A percentile compares a stretch with the other conserved stretches of the same genome.
phyloP scores from a whole-genome alignment of 164 flowering plant genomes.

The Brasenia schreberi region DNA sequence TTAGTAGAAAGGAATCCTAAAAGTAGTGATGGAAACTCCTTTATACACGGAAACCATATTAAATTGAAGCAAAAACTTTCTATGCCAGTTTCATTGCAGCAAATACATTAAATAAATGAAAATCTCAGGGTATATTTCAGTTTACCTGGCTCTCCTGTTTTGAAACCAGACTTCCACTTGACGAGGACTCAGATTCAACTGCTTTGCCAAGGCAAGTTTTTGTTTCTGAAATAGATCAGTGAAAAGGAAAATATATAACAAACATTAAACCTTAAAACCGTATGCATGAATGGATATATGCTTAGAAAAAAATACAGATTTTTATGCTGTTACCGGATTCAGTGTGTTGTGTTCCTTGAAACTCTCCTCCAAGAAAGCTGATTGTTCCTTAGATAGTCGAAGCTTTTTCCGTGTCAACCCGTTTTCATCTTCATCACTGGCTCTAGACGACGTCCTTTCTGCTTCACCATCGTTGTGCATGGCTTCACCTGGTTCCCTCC shows the following conservation, averaged over 20 bases:
- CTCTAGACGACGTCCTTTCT: conserved; percentile 42
- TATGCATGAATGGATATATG: too few relatives aligned
- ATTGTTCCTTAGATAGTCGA: conserved; percentile 71
- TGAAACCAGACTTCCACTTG: conserved; percentile 97
- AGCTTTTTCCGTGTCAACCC: conserved; percentile 64
- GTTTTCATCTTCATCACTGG: conserved; percentile 69
- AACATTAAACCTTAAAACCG: neutral
- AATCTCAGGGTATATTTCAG: neutral
- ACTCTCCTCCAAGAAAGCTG: conserved; percentile 91
- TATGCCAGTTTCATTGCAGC: neutral
- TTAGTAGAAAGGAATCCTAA: neutral
- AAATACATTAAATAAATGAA: neutral
- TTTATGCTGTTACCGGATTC: conserved; percentile 53
- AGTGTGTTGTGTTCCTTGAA: conserved; percentile 91
- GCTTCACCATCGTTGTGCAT: conserved; percentile 21
- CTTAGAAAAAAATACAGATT: neutral
- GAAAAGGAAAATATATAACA: neutral
- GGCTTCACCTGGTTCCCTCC: conserved; percentile 25
- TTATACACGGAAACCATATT: neutral
- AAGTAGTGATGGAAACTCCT: neutral
- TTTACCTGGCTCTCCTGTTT: conserved; percentile 77
- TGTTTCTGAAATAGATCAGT: conserved; percentile 47
- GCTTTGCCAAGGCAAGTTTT: conserved; percentile 64
- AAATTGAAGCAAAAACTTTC: neutral
- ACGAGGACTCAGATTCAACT: conserved; percentile 66